Evolutionary conservation across 306 rosid genomes (phyloP).

Genomic region (Amphicarpaea edgeworthii): DNA sequence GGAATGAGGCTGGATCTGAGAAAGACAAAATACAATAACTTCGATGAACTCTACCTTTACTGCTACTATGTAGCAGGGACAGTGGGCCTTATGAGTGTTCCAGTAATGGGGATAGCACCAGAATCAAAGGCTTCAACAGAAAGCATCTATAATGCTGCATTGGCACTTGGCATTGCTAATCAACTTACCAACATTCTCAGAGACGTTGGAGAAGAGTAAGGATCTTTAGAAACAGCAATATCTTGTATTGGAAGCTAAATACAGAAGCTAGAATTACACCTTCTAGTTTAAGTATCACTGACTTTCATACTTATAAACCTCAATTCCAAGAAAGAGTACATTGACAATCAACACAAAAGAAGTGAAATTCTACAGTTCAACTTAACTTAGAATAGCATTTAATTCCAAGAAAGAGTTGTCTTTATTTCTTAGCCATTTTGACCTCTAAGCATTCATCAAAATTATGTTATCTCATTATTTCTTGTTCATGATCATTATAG

Average conservation of each 20-base stretch:
- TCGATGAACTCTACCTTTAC: slow-evolving; percentile 92
- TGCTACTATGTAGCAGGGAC: slow-evolving; percentile 99
- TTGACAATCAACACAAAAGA: neutral
- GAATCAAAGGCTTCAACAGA: slow-evolving; percentile 88
- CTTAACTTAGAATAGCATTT: neutral
- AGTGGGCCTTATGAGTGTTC: slow-evolving; percentile 99
- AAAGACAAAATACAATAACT: slow-evolving; percentile 84
- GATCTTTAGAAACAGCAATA: slow-evolving; percentile 24
- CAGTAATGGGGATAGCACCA: slow-evolving; percentile 90
- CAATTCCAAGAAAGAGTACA: neutral
- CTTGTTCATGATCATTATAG: slow-evolving; percentile 43
- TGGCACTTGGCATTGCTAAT: slow-evolving; percentile 95
- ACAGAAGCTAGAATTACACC: neutral
- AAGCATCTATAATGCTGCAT: slow-evolving; percentile 83
- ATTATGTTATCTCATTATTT: neutral
- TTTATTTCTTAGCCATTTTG: neutral
- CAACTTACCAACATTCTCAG: slow-evolving; percentile 97
- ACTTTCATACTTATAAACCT: neutral
- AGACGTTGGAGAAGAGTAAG: slow-evolving; percentile 99
- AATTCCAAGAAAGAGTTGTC: neutral
- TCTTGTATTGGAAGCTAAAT: neutral
- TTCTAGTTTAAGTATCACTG: neutral
- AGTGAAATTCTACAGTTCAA: neutral
- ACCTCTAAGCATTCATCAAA: neutral
- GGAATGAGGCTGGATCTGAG: slow-evolving; percentile 94